phyloP scores from a whole-genome alignment of 306 rosid genomes.

The Vigna angularis region DNA sequence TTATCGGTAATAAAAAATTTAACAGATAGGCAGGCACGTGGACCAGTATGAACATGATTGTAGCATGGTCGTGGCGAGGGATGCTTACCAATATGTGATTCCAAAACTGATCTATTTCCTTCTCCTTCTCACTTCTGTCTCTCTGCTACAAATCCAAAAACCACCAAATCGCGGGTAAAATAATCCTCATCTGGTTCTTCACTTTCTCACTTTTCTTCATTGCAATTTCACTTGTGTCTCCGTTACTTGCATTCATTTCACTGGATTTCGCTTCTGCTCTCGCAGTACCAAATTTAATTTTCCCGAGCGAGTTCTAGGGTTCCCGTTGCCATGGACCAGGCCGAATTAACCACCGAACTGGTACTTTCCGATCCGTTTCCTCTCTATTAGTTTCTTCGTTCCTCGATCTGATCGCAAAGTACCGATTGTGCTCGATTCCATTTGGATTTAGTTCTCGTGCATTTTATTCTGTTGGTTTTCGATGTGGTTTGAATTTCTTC shows the following conservation, averaged over 20 bases:
- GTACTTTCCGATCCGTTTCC: constrained; percentile 55
- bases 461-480: constrained; percentile 23
- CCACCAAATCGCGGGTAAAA: constrained; percentile 35
- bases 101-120: constrained; percentile 41
- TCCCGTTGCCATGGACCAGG: constrained; percentile 66
- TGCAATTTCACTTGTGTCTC: constrained; percentile 9
- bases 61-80: constrained; percentile 19
- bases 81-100: neutral
- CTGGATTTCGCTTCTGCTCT: constrained; percentile 20
- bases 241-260: constrained; percentile 24
- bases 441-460: neutral
- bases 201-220: constrained; percentile 1
- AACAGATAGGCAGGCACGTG: constrained; percentile 32
- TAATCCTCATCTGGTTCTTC: constrained; percentile 7
- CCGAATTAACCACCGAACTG: constrained; percentile 87
- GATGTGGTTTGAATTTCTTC: neutral
- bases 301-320: constrained; percentile 40
- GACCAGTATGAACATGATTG: constrained; percentile 26
- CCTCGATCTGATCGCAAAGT: constrained; percentile 45
- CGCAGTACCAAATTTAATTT: constrained; percentile 16
- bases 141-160: constrained; percentile 14
- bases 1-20: neutral
- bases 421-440: constrained; percentile 22
- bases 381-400: neutral
- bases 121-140: constrained; percentile 6